Percentiles rank a stretch among this genome's conserved stretches.
These are phyloP conservation scores for Pseudozyma flocculosa DNA, from an alignment of 1,284 basidiomycete species.

Conservation along the genomic window DNA sequence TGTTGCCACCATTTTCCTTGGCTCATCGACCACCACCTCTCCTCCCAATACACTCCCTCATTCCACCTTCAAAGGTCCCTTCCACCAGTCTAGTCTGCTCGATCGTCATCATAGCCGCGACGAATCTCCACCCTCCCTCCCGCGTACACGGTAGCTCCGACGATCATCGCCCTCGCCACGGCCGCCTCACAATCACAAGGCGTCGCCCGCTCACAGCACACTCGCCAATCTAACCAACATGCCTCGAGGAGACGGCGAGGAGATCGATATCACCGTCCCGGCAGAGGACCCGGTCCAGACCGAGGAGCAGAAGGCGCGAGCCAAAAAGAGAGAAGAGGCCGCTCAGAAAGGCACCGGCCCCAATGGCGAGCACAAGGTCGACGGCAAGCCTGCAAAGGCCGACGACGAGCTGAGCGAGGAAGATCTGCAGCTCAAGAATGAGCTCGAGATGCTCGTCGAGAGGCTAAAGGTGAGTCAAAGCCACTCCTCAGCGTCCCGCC, in stretches of 20 bases:
- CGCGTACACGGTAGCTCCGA: no score
- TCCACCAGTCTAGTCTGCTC: no score
- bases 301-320: slow-evolving; percentile 36
- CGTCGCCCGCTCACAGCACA: no score
- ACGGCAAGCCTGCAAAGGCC: slow-evolving; percentile 63
- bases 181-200: no score
- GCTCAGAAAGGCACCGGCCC: slow-evolving; percentile 25
- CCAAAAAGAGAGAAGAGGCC: slow-evolving; percentile 35
- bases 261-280: slow-evolving; percentile 37
- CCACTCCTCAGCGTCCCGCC: no score
- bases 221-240: slow-evolving; percentile 19
- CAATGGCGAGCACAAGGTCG: slow-evolving; percentile 18
- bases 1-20: no score
- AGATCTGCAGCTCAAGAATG: slow-evolving; percentile 87
- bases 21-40: no score
- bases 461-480: slow-evolving; percentile 70
- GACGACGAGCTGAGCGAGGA: slow-evolving; percentile 84
- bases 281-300: slow-evolving; percentile 33
- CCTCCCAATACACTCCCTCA: no score
- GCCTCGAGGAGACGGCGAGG: slow-evolving; percentile 38
- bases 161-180: no score
- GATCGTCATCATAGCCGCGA: no score
- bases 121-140: no score
- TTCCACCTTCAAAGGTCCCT: no score
- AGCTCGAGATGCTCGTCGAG: slow-evolving; percentile 97